phyloP scores from a whole-genome alignment of 129 eudicot species.

The Chrysanthemum makinoi region DNA sequence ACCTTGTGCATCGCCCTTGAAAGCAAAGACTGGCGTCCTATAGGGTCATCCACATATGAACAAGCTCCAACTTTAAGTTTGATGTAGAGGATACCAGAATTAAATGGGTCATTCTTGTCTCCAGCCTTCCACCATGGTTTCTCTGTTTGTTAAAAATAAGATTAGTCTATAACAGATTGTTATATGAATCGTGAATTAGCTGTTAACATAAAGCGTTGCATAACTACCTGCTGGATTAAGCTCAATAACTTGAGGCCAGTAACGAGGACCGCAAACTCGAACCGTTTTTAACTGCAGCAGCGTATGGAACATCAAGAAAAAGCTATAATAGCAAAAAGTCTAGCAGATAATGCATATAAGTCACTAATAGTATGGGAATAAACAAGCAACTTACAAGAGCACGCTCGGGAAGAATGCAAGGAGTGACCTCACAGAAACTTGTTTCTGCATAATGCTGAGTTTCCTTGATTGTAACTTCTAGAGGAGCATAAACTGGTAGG shows the following conservation, averaged over 20 bases:
- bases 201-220: slow-evolving; percentile 17
- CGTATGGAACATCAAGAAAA: slow-evolving; percentile 16
- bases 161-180: not conserved
- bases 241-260: slow-evolving; percentile 93
- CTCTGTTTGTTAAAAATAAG: slow-evolving; percentile 42
- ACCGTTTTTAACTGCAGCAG: slow-evolving; percentile 74
- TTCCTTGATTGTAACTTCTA: slow-evolving; percentile 81
- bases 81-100: slow-evolving; percentile 83
- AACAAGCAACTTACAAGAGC: slow-evolving; percentile 55
- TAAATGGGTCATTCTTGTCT: slow-evolving; percentile 77
- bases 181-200: slow-evolving; percentile 3
- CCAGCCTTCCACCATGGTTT: slow-evolving; percentile 89
- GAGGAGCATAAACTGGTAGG: slow-evolving; percentile 93
- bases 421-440: slow-evolving; percentile 92
- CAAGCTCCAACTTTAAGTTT: slow-evolving; percentile 96
- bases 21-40: slow-evolving; percentile 84
- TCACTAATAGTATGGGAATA: not conserved
- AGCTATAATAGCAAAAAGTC: too few species aligned
- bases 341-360: not conserved
- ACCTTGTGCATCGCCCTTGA: slow-evolving; percentile 99
- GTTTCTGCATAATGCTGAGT: slow-evolving; percentile 84
- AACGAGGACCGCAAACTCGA: slow-evolving; percentile 97
- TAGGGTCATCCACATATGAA: slow-evolving; percentile 93
- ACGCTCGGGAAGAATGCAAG: slow-evolving; percentile 95
- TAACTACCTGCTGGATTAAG: slow-evolving; percentile 81